phyloP scores from a whole-genome alignment of 352 stramenopile species.

The Thraustochytrium striatum region DNA sequence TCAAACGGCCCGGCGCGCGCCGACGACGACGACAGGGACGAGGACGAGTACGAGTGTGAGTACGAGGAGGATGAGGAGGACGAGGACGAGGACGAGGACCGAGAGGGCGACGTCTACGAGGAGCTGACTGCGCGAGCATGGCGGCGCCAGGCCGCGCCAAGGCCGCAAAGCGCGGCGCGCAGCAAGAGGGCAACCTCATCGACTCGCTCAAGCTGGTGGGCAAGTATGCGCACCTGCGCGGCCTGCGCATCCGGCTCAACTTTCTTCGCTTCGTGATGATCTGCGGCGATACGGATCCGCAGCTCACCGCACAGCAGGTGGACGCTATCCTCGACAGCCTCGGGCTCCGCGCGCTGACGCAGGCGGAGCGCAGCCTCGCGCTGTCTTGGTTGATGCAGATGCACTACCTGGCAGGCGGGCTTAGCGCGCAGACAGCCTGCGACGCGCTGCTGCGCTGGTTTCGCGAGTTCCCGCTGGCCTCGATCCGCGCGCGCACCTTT shows the following conservation, averaged over 20 bases:
- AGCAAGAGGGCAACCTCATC: background rate
- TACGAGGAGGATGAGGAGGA: conserved; percentile 44
- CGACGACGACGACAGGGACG: conserved; percentile 34
- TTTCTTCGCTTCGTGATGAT: conserved; percentile 38
- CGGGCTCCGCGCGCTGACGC: conserved; percentile 6
- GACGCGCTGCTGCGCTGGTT: background rate
- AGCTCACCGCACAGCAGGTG: conserved; percentile 22
- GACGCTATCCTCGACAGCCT: conserved; percentile 22
- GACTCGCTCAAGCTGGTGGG: conserved; percentile 39
- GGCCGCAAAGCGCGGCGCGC: background rate
- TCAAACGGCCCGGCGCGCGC: background rate
- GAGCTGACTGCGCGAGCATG: background rate
- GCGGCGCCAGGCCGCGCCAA: background rate
- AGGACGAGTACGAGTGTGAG: conserved; percentile 42
- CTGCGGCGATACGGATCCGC: conserved; percentile 23
- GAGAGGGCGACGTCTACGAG: background rate
- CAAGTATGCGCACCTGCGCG: conserved; percentile 42
- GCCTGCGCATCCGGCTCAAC: conserved; percentile 28
- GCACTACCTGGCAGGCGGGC: conserved; percentile 28
- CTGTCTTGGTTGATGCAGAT: conserved; percentile 44
- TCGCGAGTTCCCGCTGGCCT: conserved; percentile 8
- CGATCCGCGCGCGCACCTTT: background rate
- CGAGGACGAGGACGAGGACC: background rate
- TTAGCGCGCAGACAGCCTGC: background rate
- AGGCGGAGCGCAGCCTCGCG: conserved; percentile 16